Evolutionary conservation across 2,329 filamentous ascomycete genomes (phyloP).

Genomic region (Colletotrichum sp.): DNA sequence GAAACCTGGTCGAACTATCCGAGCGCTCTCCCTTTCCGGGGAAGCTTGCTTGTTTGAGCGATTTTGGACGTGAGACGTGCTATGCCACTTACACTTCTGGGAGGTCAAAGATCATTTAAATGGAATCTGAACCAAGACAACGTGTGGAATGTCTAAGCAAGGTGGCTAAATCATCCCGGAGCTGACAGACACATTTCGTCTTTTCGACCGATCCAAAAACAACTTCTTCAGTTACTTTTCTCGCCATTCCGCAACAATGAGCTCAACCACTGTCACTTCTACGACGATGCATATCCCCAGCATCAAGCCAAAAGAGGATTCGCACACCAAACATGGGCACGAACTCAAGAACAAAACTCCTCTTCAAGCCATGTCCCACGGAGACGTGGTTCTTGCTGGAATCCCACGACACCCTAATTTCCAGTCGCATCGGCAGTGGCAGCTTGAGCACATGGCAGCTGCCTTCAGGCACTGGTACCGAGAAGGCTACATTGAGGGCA

Average conservation of each 20-base stretch:
- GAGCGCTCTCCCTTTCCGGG: neutral
- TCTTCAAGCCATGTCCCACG: constrained; percentile 39
- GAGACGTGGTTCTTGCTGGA: constrained; percentile 31
- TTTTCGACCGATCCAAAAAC: neutral
- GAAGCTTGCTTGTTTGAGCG: neutral
- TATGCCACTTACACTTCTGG: neutral
- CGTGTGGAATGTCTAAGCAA: neutral
- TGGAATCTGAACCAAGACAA: neutral
- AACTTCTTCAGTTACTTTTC: neutral
- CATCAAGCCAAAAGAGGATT: constrained; percentile 21
- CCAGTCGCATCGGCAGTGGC: constrained; percentile 46
- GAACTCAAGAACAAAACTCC: constrained; percentile 29
- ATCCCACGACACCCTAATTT: constrained; percentile 37
- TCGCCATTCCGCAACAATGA: neutral
- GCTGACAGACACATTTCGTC: neutral
- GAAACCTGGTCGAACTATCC: neutral
- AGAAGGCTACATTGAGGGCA: constrained; percentile 71
- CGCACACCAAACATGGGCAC: constrained; percentile 18
- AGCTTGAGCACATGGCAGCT: constrained; percentile 67
- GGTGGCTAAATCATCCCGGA: neutral
- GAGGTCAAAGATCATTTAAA: neutral
- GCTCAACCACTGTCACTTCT: neutral
- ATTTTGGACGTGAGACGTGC: neutral
- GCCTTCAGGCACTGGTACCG: constrained; percentile 73
- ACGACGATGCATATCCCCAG: neutral